Percentiles rank a stretch among this genome's conserved stretches.
Conservation (phyloP, 2,329 filamentous ascomycete species). For the Fusarium nanum region DNA sequence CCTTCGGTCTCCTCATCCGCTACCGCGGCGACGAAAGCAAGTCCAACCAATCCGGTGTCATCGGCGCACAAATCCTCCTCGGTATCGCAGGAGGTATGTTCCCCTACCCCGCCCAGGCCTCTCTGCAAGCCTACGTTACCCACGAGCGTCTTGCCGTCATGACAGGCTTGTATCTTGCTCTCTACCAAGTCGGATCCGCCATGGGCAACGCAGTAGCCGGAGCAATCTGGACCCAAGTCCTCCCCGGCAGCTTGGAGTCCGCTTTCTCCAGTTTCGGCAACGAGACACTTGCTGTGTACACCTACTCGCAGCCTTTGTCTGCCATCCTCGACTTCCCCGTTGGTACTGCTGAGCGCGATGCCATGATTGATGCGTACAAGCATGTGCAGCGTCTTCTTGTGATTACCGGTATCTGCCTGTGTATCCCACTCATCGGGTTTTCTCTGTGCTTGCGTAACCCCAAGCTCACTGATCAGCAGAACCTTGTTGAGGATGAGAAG, state of each 20-base stretch:
- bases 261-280: constrained; percentile 53
- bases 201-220: constrained; percentile 70
- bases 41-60: constrained; percentile 64
- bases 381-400: constrained; percentile 60
- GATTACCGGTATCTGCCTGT: constrained; percentile 62
- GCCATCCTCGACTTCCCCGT: constrained; percentile 53
- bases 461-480: constrained; percentile 59
- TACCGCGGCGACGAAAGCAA: constrained; percentile 65
- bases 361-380: constrained; percentile 59
- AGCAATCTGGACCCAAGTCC: constrained; percentile 70
- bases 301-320: constrained; percentile 54
- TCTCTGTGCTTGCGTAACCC: constrained; percentile 58
- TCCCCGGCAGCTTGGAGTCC: constrained; percentile 59
- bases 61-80: constrained; percentile 71
- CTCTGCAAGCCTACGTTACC: constrained; percentile 55
- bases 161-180: constrained; percentile 71
- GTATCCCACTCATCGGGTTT: constrained; percentile 60
- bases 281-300: constrained; percentile 51
- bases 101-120: constrained; percentile 61
- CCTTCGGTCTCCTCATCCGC: constrained; percentile 72
- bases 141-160: constrained; percentile 71
- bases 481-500: constrained; percentile 52
- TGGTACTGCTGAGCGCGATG: constrained; percentile 57
- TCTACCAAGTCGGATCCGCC: constrained; percentile 72
- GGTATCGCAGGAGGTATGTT: constrained; percentile 74